phyloP scores from a whole-genome alignment of 2,329 filamentous ascomycete genomes.

The Trichophyton simii region DNA sequence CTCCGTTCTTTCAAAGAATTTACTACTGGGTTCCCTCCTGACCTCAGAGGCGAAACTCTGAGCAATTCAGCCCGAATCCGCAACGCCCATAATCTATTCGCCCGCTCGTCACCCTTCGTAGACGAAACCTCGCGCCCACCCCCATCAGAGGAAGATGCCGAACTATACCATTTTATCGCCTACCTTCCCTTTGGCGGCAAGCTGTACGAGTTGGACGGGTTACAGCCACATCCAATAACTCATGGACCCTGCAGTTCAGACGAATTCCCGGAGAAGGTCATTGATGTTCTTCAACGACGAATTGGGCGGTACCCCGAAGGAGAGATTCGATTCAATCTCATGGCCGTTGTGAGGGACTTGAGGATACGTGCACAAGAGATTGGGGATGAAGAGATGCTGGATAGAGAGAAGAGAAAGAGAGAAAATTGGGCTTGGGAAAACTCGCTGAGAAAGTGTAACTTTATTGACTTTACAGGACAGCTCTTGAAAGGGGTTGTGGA shows the following conservation, averaged over 20 bases:
- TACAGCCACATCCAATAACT: constrained; percentile 83
- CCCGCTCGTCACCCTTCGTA: constrained; percentile 75
- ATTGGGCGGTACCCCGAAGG: constrained; percentile 71
- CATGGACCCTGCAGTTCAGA: constrained; percentile 60
- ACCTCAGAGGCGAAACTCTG: constrained; percentile 58
- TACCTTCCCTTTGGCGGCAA: constrained; percentile 70
- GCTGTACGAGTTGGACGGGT: constrained; percentile 87
- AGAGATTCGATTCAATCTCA: constrained; percentile 91
- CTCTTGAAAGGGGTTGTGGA: constrained; percentile 75
- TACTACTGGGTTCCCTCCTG: constrained; percentile 66
- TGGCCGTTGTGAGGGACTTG: constrained; percentile 81
- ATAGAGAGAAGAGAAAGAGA: constrained; percentile 70
- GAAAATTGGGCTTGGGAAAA: constrained; percentile 91
- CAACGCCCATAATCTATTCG: constrained; percentile 80
- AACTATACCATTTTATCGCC: constrained; percentile 95
- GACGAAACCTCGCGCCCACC: constrained; percentile 71
- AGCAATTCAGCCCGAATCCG: constrained; percentile 60
- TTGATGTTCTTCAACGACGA: constrained; percentile 72
- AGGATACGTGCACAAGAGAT: constrained; percentile 64
- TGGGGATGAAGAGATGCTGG: constrained; percentile 67
- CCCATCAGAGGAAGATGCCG: constrained; percentile 57
- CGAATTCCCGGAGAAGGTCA: constrained; percentile 62
- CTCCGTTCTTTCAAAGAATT: constrained; percentile 77
- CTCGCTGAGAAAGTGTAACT: constrained; percentile 80
- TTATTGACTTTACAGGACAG: constrained; percentile 89